These are phyloP conservation scores for Dryas integrifolia DNA, from an alignment of 331 rosid genomes.

Conservation along the genomic window DNA sequence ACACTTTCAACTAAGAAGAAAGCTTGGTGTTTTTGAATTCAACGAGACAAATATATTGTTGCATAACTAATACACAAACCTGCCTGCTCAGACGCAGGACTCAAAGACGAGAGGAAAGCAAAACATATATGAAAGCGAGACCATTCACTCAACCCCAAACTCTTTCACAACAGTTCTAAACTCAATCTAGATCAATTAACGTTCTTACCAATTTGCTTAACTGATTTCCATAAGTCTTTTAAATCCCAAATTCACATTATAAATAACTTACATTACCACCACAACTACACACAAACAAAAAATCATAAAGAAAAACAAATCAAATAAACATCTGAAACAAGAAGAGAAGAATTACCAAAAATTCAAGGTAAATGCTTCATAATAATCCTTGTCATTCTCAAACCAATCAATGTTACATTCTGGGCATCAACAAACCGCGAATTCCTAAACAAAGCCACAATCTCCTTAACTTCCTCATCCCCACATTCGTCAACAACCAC, in stretches of 20 bases:
- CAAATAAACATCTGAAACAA: not conserved
- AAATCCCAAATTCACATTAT: not conserved
- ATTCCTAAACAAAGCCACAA: constrained; percentile 57
- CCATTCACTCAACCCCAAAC: not conserved
- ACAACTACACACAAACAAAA: not conserved
- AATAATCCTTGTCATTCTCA: constrained; percentile 64
- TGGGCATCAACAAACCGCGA: constrained; percentile 46
- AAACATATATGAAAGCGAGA: not conserved
- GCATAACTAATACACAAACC: not conserved
- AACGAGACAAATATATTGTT: not conserved
- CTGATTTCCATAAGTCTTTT: not conserved
- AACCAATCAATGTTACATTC: constrained; percentile 55
- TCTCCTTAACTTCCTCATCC: constrained; percentile 42
- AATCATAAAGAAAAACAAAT: not conserved
- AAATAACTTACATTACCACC: not conserved
- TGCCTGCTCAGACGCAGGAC: not conserved
- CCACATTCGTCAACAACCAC: constrained; percentile 60
- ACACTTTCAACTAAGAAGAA: not conserved
- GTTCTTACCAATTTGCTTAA: not conserved
- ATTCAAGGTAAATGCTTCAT: constrained; percentile 40
- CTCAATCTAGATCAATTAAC: not conserved
- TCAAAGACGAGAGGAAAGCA: not conserved
- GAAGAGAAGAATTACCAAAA: not conserved
- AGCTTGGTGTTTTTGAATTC: not conserved
- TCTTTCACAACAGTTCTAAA: not conserved